These are phyloP conservation scores for Paraphaeosphaeria minitans DNA, from an alignment of 2,329 filamentous ascomycete species.

Conservation along the genomic window DNA sequence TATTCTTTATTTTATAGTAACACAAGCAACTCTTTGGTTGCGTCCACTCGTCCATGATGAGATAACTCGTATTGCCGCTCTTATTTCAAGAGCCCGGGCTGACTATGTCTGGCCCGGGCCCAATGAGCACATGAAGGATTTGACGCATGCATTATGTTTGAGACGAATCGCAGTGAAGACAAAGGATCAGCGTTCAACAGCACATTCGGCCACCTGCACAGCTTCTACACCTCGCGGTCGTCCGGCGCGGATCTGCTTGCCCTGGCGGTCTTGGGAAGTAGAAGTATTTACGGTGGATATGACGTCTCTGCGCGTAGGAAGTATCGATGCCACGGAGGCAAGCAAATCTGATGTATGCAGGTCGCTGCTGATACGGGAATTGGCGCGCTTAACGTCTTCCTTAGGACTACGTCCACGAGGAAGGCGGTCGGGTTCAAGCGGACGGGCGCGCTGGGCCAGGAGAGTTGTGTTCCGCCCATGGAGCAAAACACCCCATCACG, in stretches of 20 bases:
- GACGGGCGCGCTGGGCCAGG: background rate
- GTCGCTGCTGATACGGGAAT: background rate
- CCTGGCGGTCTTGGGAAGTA: constrained; percentile 35
- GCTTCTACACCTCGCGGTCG: constrained; percentile 26
- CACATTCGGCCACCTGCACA: constrained; percentile 36
- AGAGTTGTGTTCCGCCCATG: background rate
- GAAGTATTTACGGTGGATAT: constrained; percentile 37
- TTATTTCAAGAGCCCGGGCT: background rate
- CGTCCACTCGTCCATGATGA: constrained; percentile 11
- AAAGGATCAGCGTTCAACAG: constrained; percentile 40
- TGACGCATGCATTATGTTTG: constrained; percentile 44
- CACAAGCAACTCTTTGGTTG: constrained; percentile 5
- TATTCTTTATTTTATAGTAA: background rate
- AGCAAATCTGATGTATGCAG: constrained; percentile 32
- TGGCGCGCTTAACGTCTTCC: constrained; percentile 4
- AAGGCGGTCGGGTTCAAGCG: constrained; percentile 4
- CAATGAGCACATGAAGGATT: constrained; percentile 19
- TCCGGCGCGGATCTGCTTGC: constrained; percentile 41
- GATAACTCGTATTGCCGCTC: background rate
- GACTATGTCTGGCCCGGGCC: constrained; percentile 12
- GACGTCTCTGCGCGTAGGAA: constrained; percentile 37
- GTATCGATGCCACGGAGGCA: constrained; percentile 39
- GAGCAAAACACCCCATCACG: background rate
- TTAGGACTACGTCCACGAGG: constrained; percentile 2
- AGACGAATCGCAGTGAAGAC: constrained; percentile 36